Conservation (phyloP, 208 protist species). For the Angomonas ambiguus region DNA sequence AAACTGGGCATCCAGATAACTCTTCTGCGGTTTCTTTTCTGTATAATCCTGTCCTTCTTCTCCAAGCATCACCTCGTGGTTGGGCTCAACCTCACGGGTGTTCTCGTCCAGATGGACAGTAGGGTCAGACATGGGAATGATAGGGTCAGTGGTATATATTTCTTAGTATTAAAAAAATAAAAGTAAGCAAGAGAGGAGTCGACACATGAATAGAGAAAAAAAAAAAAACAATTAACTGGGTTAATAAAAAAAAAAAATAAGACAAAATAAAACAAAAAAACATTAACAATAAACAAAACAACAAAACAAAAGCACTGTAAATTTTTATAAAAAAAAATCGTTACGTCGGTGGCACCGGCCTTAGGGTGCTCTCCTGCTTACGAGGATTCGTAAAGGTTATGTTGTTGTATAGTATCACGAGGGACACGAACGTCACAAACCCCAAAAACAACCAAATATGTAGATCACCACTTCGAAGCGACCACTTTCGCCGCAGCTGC, state of each 20-base stretch:
- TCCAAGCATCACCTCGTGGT: neutral
- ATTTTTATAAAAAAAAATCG: neutral
- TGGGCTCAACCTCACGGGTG: neutral
- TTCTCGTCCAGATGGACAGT: neutral
- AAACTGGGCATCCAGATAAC: neutral
- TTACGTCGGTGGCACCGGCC: neutral
- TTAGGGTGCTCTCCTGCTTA: neutral
- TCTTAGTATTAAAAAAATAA: neutral
- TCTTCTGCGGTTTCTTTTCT: neutral
- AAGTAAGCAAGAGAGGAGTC: neutral
- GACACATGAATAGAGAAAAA: neutral
- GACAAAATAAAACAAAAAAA: neutral
- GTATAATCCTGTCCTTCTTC: neutral
- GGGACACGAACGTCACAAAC: neutral
- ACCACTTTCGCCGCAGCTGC: neutral
- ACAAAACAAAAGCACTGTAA: neutral
- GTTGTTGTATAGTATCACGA: slow-evolving; percentile 8
- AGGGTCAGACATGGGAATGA: neutral
- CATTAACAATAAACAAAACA: neutral
- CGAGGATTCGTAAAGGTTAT: slow-evolving; percentile 1
- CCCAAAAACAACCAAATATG: slow-evolving; percentile 8
- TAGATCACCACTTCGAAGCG: neutral
- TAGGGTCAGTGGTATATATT: neutral
- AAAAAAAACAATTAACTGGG: neutral
- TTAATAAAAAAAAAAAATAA: neutral